These are phyloP conservation scores for Thyridium curvatum DNA, from an alignment of 2,329 filamentous ascomycete species.

Conservation along the genomic window DNA sequence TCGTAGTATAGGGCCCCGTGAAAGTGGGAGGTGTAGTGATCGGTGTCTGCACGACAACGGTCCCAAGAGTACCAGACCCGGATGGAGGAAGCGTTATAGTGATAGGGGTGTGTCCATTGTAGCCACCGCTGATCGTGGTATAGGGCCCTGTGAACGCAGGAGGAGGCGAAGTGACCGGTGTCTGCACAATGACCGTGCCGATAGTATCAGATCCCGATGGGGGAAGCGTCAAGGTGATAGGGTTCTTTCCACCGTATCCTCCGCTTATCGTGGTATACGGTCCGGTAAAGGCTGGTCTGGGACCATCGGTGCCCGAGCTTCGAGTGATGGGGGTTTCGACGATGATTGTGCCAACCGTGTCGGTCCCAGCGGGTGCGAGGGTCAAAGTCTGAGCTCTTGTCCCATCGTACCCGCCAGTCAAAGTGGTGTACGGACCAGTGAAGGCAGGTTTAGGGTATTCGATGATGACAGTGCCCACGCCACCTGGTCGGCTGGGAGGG, in stretches of 20 bases:
- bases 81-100: slow-evolving; percentile 3
- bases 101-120: background rate
- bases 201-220: background rate
- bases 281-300: slow-evolving; percentile 7
- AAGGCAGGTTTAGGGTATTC: too few relatives aligned
- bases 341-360: slow-evolving; percentile 31
- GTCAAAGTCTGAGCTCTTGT: slow-evolving; percentile 1
- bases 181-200: slow-evolving; percentile 5
- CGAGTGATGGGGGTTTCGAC: slow-evolving; percentile 5
- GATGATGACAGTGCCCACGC: background rate
- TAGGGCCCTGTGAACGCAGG: slow-evolving; percentile 3
- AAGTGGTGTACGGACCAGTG: slow-evolving; percentile 3
- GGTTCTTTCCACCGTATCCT: background rate
- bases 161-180: too few relatives aligned
- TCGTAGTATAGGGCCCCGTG: slow-evolving; percentile 11
- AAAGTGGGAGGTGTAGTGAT: background rate
- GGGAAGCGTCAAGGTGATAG: background rate
- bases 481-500: slow-evolving; percentile 1
- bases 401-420: slow-evolving; percentile 3
- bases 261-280: slow-evolving; percentile 6
- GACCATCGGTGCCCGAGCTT: too few relatives aligned
- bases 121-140: slow-evolving; percentile 4
- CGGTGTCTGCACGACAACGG: slow-evolving; percentile 9
- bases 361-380: slow-evolving; percentile 33
- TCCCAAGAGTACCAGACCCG: slow-evolving; percentile 46